These are phyloP conservation scores for Spirogloea muscicola DNA, from an alignment of 139 green algal species.

Conservation along the genomic window DNA sequence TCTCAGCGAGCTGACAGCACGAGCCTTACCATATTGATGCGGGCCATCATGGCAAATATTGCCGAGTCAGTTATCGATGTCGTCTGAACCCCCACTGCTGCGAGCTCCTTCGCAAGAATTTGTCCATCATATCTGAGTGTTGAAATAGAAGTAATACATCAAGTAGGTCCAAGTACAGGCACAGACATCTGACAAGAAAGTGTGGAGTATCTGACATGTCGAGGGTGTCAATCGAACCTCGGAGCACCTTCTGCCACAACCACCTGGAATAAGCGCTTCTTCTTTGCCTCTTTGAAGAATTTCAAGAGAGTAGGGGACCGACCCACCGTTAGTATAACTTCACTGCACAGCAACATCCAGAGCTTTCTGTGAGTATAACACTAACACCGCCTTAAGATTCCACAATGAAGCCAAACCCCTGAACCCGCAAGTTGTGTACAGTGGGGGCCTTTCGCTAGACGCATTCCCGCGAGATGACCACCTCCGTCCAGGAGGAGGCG, in stretches of 20 bases:
- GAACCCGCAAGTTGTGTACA: no score
- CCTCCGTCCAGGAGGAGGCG: no score
- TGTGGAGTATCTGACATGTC: not conserved
- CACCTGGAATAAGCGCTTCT: conserved; percentile 89
- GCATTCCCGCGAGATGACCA: no score
- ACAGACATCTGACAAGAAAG: not conserved
- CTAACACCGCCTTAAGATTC: no score
- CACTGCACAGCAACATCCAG: no score
- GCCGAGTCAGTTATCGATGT: conserved; percentile 83
- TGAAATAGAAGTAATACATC: not conserved
- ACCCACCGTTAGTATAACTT: conserved; percentile 49
- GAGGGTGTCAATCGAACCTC: conserved; percentile 46
- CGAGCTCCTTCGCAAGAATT: conserved; percentile 74
- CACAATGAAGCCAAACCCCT: no score
- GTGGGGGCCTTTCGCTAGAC: no score
- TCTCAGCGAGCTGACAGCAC: no score
- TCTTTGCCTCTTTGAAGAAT: conserved; percentile 79
- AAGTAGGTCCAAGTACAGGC: not conserved
- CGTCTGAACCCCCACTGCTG: conserved; percentile 70
- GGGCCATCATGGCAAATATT: conserved; percentile 96
- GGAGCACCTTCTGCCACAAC: conserved; percentile 89
- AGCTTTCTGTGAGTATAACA: no score
- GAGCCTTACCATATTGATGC: conserved; percentile 94
- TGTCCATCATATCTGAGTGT: conserved; percentile 60
- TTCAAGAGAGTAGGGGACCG: conserved; percentile 49